These are phyloP conservation scores for Tranzscheliella williamsii DNA, from an alignment of 1,284 basidiomycete species.

Conservation along the genomic window DNA sequence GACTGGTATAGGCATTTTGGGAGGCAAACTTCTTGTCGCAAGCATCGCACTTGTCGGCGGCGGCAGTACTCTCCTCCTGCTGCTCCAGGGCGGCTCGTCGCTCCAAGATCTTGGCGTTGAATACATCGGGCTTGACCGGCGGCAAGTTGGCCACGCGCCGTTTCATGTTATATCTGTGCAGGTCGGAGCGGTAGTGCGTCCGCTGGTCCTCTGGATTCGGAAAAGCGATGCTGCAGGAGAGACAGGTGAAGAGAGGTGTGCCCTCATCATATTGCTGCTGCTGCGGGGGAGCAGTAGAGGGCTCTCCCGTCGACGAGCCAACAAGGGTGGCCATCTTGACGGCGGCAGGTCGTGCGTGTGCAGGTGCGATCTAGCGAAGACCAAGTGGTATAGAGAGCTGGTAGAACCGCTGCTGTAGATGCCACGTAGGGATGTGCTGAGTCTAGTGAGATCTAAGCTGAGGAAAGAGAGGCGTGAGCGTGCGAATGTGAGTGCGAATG, in stretches of 20 bases:
- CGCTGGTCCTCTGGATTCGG: slow-evolving; percentile 82
- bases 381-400: too few species aligned
- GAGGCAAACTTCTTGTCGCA: slow-evolving; percentile 84
- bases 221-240: slow-evolving; percentile 91
- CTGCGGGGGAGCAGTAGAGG: slow-evolving; percentile 12
- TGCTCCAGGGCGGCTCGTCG: slow-evolving; percentile 28
- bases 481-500: too few species aligned
- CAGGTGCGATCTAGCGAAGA: too few species aligned
- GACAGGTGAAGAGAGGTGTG: slow-evolving; percentile 70
- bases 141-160: slow-evolving; percentile 87
- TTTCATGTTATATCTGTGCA: slow-evolving; percentile 98
- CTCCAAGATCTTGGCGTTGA: slow-evolving; percentile 83
- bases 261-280: slow-evolving; percentile 33
- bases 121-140: slow-evolving; percentile 77
- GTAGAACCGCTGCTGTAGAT: too few species aligned
- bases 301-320: slow-evolving; percentile 17
- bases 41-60: slow-evolving; percentile 25
- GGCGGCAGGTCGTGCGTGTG: too few species aligned
- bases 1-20: slow-evolving; percentile 84
- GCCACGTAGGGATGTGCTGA: too few species aligned
- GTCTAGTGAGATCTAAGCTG: too few species aligned
- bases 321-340: slow-evolving; percentile 30
- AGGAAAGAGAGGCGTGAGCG: too few species aligned
- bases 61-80: slow-evolving; percentile 9
- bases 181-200: slow-evolving; percentile 87